Evolutionary conservation across 345 rosid genomes (phyloP).

Genomic region (Lepidium aucheri): DNA sequence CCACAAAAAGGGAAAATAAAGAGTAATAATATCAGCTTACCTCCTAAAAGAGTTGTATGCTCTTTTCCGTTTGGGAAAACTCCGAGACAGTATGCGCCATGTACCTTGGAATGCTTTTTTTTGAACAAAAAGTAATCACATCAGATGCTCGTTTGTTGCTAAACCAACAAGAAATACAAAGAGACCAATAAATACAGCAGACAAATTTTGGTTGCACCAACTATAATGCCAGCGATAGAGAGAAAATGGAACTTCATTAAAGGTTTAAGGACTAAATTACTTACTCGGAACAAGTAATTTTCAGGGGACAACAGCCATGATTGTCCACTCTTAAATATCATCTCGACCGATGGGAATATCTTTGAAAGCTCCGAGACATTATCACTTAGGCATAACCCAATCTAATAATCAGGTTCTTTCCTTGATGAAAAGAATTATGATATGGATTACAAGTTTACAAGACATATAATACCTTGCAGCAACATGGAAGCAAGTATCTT

Average conservation of each 20-base stretch:
- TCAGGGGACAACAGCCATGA: slow-evolving; percentile 73
- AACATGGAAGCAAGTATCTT: slow-evolving; percentile 77
- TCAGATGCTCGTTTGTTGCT: neutral
- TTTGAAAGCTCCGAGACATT: slow-evolving; percentile 47
- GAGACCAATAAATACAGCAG: neutral
- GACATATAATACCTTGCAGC: slow-evolving; percentile 48
- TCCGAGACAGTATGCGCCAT: slow-evolving; percentile 76
- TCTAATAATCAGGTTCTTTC: slow-evolving; percentile 11
- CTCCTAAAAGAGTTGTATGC: slow-evolving; percentile 86
- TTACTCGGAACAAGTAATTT: slow-evolving; percentile 81
- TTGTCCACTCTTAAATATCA: slow-evolving; percentile 63
- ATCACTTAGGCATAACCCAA: slow-evolving; percentile 36
- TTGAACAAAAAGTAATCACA: neutral
- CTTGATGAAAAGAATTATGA: neutral
- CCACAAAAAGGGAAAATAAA: neutral
- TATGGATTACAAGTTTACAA: neutral
- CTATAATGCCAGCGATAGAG: neutral
- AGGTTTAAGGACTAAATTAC: slow-evolving; percentile 11
- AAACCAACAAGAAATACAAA: neutral
- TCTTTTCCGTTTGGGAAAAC: slow-evolving; percentile 84
- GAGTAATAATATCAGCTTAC: slow-evolving; percentile 25
- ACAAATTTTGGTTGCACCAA: neutral
- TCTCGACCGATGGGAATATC: slow-evolving; percentile 62
- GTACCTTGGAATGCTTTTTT: slow-evolving; percentile 73
- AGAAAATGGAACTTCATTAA: neutral